Conservation (phyloP, 441 rosid genomes). For the Aquilaria agallochum region DNA sequence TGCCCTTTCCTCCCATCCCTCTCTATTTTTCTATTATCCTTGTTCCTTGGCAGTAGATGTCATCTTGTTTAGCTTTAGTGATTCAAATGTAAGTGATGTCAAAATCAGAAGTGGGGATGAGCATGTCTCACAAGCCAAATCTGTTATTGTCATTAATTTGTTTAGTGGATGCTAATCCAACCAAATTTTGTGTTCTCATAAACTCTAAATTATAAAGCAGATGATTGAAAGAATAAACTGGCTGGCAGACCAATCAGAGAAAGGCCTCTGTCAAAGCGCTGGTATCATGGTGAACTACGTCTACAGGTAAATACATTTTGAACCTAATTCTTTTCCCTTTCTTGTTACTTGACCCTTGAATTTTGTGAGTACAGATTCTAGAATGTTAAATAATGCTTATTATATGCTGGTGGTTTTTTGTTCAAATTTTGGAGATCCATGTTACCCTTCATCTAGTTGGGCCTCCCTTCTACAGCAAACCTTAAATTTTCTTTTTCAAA, state of each 20-base stretch:
- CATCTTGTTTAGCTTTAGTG: background rate
- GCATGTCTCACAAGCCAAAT: background rate
- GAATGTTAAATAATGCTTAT: too few relatives aligned
- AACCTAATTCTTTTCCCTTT: too few relatives aligned
- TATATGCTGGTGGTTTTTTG: too few relatives aligned
- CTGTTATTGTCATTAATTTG: slow-evolving; percentile 4
- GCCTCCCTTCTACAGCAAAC: too few relatives aligned
- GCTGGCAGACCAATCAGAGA: slow-evolving; percentile 90
- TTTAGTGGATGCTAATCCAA: slow-evolving; percentile 1
- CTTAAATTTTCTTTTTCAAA: too few relatives aligned
- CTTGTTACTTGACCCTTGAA: too few relatives aligned
- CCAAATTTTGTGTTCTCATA: background rate
- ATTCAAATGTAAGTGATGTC: too few relatives aligned
- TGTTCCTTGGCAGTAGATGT: background rate
- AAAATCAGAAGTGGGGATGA: background rate
- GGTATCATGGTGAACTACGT: slow-evolving; percentile 96
- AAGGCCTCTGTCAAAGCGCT: slow-evolving; percentile 75
- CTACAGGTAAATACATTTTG: slow-evolving; percentile 51
- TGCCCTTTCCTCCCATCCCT: too few relatives aligned
- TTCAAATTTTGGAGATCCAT: too few relatives aligned
- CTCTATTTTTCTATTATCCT: background rate
- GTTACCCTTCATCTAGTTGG: too few relatives aligned
- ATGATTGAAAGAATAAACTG: slow-evolving; percentile 95
- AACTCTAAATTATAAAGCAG: slow-evolving; percentile 30
- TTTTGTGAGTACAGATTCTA: too few relatives aligned